Conservation (phyloP, 352 stramenopile genomes). For the Phytophthora pinifolia region DNA sequence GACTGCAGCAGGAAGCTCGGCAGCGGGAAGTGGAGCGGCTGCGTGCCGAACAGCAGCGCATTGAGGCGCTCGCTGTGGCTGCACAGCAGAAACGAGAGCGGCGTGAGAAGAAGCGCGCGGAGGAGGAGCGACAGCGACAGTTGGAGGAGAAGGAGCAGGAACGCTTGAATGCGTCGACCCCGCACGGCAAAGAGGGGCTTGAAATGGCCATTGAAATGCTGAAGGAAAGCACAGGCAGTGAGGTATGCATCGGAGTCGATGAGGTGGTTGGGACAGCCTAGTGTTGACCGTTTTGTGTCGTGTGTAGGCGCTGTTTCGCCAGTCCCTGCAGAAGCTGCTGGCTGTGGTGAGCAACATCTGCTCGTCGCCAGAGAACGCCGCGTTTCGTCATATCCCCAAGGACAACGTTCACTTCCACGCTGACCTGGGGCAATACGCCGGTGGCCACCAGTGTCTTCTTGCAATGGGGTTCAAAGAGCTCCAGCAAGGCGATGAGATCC, state of each 20-base stretch:
- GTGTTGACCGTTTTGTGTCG: neutral
- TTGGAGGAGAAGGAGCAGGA: slow-evolving; percentile 36
- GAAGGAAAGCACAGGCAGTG: slow-evolving; percentile 34
- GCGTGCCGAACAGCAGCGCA: slow-evolving; percentile 25
- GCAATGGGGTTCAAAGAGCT: slow-evolving; percentile 73
- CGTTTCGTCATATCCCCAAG: slow-evolving; percentile 71
- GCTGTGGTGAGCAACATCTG: slow-evolving; percentile 67
- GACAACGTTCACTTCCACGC: slow-evolving; percentile 71
- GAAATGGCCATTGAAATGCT: slow-evolving; percentile 44
- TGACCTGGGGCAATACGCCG: slow-evolving; percentile 66
- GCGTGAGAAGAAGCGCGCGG: slow-evolving; percentile 30
- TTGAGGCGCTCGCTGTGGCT: slow-evolving; percentile 48
- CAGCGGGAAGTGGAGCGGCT: slow-evolving; percentile 20
- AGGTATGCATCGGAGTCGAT: slow-evolving; percentile 17
- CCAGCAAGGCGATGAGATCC: slow-evolving; percentile 38
- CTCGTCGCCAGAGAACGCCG: slow-evolving; percentile 62
- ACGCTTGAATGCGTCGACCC: slow-evolving; percentile 35
- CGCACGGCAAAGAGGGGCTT: slow-evolving; percentile 45
- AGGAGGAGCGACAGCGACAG: slow-evolving; percentile 35
- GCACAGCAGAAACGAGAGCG: slow-evolving; percentile 63
- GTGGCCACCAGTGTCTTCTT: slow-evolving; percentile 63
- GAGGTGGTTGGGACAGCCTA: neutral
- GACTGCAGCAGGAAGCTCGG: slow-evolving; percentile 15
- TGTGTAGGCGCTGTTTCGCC: slow-evolving; percentile 31
- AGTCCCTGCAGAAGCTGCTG: slow-evolving; percentile 51